phyloP scores from a whole-genome alignment of 192 early-diverging fungal genomes.

The Backusella australiensis region DNA sequence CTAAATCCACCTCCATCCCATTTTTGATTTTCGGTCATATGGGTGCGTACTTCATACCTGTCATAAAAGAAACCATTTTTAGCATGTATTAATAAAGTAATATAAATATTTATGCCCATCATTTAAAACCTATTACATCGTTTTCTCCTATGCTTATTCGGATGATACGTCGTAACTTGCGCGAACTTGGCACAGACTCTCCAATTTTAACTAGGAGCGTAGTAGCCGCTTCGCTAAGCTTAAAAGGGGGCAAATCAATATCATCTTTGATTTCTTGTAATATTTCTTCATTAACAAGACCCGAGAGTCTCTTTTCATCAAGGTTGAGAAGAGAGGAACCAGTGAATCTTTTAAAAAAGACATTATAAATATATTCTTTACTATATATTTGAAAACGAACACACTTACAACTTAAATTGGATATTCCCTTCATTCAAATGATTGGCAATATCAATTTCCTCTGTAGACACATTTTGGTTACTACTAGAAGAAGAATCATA shows the following conservation, averaged over 20 bases:
- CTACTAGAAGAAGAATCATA: too few species aligned
- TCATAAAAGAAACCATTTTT: too few species aligned
- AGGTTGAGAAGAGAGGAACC: not conserved
- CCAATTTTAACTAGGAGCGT: not conserved
- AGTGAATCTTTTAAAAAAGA: not conserved
- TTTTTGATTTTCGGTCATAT: too few species aligned
- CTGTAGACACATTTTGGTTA: not conserved
- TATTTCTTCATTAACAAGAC: not conserved
- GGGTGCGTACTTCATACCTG: too few species aligned
- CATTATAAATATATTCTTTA: not conserved
- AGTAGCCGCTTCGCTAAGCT: not conserved
- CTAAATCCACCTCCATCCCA: too few species aligned
- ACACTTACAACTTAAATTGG: not conserved
- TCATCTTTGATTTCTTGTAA: not conserved
- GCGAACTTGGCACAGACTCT: too few species aligned
- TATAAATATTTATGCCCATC: too few species aligned
- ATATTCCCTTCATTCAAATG: not conserved
- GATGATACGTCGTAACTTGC: too few species aligned
- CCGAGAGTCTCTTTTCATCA: not conserved
- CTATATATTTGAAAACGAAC: not conserved
- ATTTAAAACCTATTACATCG: too few species aligned
- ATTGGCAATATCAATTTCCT: not conserved
- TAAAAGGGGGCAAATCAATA: not conserved
- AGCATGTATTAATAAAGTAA: too few species aligned
- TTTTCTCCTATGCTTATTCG: too few species aligned